A percentile compares a stretch with the other conserved stretches of the same genome.
phyloP scores from a whole-genome alignment of 2,329 filamentous ascomycete genomes.

The Monilinia vaccinii-corymbosi region DNA sequence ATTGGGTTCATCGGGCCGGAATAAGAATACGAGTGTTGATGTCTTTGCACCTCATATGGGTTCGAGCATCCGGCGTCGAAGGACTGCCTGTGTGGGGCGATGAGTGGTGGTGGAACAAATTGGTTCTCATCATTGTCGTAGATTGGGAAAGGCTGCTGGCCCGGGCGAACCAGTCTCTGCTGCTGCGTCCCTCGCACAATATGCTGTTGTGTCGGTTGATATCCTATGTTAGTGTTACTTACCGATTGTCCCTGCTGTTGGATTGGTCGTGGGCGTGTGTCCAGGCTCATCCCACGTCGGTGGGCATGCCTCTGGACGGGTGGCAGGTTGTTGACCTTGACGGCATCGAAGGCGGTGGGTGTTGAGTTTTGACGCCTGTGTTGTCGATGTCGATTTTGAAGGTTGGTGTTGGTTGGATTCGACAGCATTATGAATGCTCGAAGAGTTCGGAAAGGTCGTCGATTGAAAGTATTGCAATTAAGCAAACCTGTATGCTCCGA shows the following conservation, averaged over 20 bases:
- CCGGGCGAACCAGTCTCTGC: constrained; percentile 76
- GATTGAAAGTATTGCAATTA: constrained; percentile 41
- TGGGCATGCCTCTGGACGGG: constrained; percentile 49
- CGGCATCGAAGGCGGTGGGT: constrained; percentile 66
- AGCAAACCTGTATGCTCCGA: constrained; percentile 42
- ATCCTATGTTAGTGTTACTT: constrained; percentile 51
- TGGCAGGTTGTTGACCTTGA: constrained; percentile 60
- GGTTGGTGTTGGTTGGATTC: constrained; percentile 55
- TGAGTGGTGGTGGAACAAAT: constrained; percentile 46
- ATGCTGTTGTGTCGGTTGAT: constrained; percentile 55
- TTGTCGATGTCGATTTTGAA: constrained; percentile 64
- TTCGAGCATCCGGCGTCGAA: constrained; percentile 39
- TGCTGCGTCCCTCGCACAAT: constrained; percentile 83
- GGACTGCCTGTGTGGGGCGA: constrained; percentile 44
- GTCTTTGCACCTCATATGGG: constrained; percentile 24
- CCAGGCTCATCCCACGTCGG: constrained; percentile 77
- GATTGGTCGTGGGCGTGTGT: constrained; percentile 55
- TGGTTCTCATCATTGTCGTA: constrained; percentile 42
- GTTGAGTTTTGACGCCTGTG: constrained; percentile 87
- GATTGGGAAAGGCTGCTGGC: constrained; percentile 34
- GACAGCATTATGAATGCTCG: constrained; percentile 69
- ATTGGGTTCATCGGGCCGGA: constrained; percentile 38
- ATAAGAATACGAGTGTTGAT: constrained; percentile 23
- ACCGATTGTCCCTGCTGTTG: constrained; percentile 32
- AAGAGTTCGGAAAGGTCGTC: constrained; percentile 57